A percentile compares a stretch with the other conserved stretches of the same genome.
Conservation (phyloP, 2,329 filamentous ascomycete genomes). For the Paecilomyces niveus region DNA sequence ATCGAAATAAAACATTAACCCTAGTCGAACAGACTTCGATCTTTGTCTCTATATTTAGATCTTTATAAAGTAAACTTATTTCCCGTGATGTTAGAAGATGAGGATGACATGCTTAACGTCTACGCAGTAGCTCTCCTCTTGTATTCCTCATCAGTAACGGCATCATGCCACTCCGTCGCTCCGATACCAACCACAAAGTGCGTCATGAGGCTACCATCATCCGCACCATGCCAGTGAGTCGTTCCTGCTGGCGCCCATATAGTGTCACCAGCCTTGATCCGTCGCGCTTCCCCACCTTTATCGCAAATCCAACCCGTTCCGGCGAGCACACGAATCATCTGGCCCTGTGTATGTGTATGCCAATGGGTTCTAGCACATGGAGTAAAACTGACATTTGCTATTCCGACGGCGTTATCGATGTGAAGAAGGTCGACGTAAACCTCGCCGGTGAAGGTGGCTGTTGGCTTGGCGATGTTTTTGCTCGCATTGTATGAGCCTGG, state of each 20-base stretch:
- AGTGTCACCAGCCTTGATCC: constrained; percentile 35
- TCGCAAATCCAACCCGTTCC: constrained; percentile 39
- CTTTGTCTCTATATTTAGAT: too few relatives aligned
- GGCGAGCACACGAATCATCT: constrained; percentile 34
- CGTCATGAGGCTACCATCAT: constrained; percentile 33
- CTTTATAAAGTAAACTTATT: too few relatives aligned
- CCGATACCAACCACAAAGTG: constrained; percentile 34
- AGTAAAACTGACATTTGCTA: constrained; percentile 36
- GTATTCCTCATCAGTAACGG: constrained; percentile 32
- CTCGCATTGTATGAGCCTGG: too few relatives aligned
- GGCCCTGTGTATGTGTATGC: constrained; percentile 41
- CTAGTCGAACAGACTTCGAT: too few relatives aligned
- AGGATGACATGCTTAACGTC: too few relatives aligned
- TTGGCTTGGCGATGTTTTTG: too few relatives aligned
- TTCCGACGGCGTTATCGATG: constrained; percentile 19
- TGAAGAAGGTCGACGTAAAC: constrained; percentile 23
- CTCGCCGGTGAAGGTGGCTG: constrained; percentile 21
- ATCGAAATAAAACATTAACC: too few relatives aligned
- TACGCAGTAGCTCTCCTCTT: too few relatives aligned
- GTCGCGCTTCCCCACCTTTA: constrained; percentile 28
- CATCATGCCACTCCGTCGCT: constrained; percentile 30
- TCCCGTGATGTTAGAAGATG: too few relatives aligned
- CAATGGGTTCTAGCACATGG: constrained; percentile 39
- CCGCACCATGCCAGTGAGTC: constrained; percentile 41
- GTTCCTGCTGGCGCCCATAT: constrained; percentile 35